These are phyloP conservation scores for Phytophthora capsici DNA, from an alignment of 352 stramenopile genomes.

Conservation along the genomic window DNA sequence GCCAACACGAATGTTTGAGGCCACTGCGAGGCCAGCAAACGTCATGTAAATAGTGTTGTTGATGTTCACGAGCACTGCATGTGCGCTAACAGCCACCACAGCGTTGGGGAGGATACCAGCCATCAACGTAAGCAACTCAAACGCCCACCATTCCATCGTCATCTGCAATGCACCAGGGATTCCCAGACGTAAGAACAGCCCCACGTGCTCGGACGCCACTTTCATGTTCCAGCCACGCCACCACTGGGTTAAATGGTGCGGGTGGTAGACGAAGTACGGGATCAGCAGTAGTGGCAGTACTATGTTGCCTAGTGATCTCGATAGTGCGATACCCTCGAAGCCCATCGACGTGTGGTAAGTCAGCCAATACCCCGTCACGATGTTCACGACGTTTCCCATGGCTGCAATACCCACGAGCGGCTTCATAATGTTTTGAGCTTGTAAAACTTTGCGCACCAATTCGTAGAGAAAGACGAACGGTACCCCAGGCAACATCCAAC, in stretches of 20 bases:
- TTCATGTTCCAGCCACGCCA: not conserved
- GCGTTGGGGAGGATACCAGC: not conserved
- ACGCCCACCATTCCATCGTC: not conserved
- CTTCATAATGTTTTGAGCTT: constrained; percentile 1
- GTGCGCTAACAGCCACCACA: not conserved
- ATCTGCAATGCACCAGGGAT: not conserved
- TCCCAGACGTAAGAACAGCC: not conserved
- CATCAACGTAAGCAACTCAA: not conserved
- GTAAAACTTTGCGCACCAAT: not conserved
- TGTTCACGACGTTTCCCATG: not conserved
- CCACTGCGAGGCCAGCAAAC: not conserved
- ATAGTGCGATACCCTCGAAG: not conserved
- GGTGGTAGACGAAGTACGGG: not conserved
- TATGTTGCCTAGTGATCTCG: not conserved
- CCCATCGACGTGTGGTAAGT: not conserved
- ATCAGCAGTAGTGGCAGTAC: not conserved
- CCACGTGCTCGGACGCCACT: not conserved
- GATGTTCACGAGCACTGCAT: constrained; percentile 1
- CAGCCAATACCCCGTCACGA: not conserved
- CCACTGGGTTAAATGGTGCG: not conserved
- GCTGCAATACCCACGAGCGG: not conserved
- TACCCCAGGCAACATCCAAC: not conserved
- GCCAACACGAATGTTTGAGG: not conserved
- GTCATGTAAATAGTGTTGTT: constrained; percentile 1
- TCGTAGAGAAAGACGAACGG: not conserved